Evolutionary conservation across 208 protist species (phyloP).

Genomic region (Acanthamoeba royreba): DNA sequence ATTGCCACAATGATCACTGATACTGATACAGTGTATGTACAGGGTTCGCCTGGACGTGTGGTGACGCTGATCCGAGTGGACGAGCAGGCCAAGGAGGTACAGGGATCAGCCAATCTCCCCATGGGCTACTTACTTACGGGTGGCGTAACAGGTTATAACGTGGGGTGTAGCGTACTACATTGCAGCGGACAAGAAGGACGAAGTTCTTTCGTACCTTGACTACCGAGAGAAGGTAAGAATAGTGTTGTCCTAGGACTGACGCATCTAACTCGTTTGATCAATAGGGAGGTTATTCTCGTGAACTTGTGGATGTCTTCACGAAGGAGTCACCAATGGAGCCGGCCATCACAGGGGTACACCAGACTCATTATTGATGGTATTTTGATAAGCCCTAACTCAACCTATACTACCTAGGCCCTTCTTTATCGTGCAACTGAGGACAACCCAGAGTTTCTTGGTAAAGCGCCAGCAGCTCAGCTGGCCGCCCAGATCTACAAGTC

Average conservation of each 20-base stretch:
- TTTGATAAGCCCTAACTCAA: background rate
- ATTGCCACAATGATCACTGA: background rate
- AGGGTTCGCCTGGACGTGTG: conserved; percentile 43
- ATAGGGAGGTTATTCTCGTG: background rate
- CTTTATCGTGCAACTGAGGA: background rate
- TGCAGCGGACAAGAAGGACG: background rate
- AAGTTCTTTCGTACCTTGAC: conserved; percentile 35
- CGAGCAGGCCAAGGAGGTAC: background rate
- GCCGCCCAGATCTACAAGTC: conserved; percentile 22
- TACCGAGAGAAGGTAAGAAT: background rate
- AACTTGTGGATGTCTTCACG: conserved; percentile 30
- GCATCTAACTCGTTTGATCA: background rate
- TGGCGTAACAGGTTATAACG: background rate
- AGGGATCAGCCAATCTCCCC: background rate
- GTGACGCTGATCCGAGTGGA: background rate
- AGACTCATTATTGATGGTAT: background rate
- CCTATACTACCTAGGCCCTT: background rate
- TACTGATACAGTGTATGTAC: background rate
- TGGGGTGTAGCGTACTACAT: conserved; percentile 35
- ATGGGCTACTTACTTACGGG: too few relatives aligned
- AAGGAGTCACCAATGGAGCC: background rate
- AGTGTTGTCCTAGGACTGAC: background rate
- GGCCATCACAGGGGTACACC: background rate
- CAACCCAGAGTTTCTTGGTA: conserved; percentile 31
- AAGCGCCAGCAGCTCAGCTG: background rate